phyloP scores from a whole-genome alignment of 305 asterid genomes.

The Fraxinus paxiana region DNA sequence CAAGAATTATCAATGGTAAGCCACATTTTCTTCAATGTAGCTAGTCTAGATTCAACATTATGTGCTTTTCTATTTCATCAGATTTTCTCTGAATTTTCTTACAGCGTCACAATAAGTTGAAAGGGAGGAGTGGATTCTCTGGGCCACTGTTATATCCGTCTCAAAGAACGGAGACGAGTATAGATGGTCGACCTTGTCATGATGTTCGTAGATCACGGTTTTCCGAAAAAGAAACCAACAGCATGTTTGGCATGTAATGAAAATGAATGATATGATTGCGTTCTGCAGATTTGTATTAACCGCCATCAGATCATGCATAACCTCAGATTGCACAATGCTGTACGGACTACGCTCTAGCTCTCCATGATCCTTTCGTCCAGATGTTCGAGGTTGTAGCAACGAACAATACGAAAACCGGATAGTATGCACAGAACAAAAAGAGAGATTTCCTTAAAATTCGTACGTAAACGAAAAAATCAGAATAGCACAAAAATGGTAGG shows the following conservation, averaged over 20 bases:
- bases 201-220: slow-evolving; percentile 60
- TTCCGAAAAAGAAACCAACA: slow-evolving; percentile 20
- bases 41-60: not conserved
- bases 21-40: not conserved
- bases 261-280: not conserved
- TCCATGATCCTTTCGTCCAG: not conserved
- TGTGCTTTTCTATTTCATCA: not conserved
- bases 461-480: not conserved
- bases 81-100: slow-evolving; percentile 5
- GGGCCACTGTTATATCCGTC: slow-evolving; percentile 42
- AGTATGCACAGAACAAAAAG: not conserved
- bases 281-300: slow-evolving; percentile 29
- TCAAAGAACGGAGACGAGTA: slow-evolving; percentile 29
- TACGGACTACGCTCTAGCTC: not conserved
- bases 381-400: not conserved
- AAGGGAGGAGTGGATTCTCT: slow-evolving; percentile 43
- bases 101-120: slow-evolving; percentile 44
- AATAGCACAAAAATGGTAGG: not conserved
- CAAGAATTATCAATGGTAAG: slow-evolving; percentile 48
- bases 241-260: not conserved
- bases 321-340: not conserved
- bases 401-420: not conserved
- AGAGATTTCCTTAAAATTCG: not conserved
- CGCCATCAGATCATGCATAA: not conserved
- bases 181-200: slow-evolving; percentile 36